Base-by-base conservation (phyloP, 2,329 filamentous ascomycete genomes). In the Aschersonia sp. region DNA sequence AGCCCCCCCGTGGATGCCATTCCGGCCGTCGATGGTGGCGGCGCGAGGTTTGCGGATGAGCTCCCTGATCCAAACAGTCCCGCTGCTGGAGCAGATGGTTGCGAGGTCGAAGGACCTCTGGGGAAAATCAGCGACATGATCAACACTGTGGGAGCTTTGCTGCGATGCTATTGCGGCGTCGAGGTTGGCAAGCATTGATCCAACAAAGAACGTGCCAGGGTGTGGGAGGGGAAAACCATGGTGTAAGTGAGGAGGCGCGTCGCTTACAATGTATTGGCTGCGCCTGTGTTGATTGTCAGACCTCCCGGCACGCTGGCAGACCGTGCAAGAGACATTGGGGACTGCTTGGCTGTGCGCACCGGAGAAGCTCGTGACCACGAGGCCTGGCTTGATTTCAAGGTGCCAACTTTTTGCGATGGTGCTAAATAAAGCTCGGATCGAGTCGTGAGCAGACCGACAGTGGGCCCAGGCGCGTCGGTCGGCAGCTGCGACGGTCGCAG, bases 211-310 rank as follows among this genome's bases (percentile, higher is more conserved):
- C 20, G 20, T 20, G 20, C 20, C 20, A 2, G 20, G 20, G 20
- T 20, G 20, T 20, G 20, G 20, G 20, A 20, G 2, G 20, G 20
- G 20, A 20, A 20, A 20, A 20, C 20, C 20, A 20, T 20, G 20
- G 20, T 20, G 20, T 20, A 20, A 20, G 20, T 20, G 20, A 20
- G 20, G 20, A 20, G 20, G 20, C 20, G 29, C 20, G 31, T 29
- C 40, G 48, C 62, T 64, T 59, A 66, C 65, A 62, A 54, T 48
- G 62, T 51, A 71, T 80, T 81, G 52, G 78, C 78, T 50, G 74
- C 68, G 53, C 71, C 73, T 20, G 77, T 80, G 64, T 82, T 82
- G 64, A 82, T 81, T 58, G 73, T 78, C 53, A 82, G 69, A 58
- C 74, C 76, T 53, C 69, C 74, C 51, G 76, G 76, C 57, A 74